Base-by-base conservation (phyloP, 108 stramenopile species). In the Cyclotella choctawhatcheeana region DNA sequence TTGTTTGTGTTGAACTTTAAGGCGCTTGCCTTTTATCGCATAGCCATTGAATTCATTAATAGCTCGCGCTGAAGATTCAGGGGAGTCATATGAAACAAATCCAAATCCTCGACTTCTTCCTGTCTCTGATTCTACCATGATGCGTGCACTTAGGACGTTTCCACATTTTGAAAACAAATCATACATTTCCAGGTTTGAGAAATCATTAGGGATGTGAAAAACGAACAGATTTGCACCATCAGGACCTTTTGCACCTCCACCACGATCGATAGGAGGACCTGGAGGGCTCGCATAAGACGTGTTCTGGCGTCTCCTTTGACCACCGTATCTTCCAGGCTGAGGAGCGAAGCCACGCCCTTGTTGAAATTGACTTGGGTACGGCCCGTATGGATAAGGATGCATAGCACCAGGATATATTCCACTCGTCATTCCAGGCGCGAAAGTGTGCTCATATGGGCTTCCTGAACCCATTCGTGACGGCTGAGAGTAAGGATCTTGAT, bases 121-220 rank as follows among this genome's bases (percentile, higher is more conserved):
- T 3, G 97, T 97, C 32, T 86, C 89, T 67, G 88, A 93, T 72
- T 98, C 98, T 29, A 97, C 94, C 97, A 98, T 98, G 64, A 99
- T 97, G 35, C 97, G 85, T 2, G 96, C 98, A 76, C 93, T 95
- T 64, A 99, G 64, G 32, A 99, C 72, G 60, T 90, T 92, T 26
- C 98, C 98, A 71, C 93, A 96, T 44, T 81, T 80, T 37, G 71
- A 78, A 76, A 99, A 99, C 63, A 97, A 69, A 7, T 92, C 62
- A 66, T 89, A 96, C 86, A 99, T 92, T 58, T 96, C 98, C 48
- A 90, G 52, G 75, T 99, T 97, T 27, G 96, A 93, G 69, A 98
- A 95, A 51, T 94, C 92, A 82, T 97, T 96, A 35, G 99, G 99
- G 74, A 99, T 96, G 76, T 99, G 96, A 73, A 99, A 99, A 40